Conservation (phyloP, 2,329 filamentous ascomycete genomes). For the Kalmusia sp. region DNA sequence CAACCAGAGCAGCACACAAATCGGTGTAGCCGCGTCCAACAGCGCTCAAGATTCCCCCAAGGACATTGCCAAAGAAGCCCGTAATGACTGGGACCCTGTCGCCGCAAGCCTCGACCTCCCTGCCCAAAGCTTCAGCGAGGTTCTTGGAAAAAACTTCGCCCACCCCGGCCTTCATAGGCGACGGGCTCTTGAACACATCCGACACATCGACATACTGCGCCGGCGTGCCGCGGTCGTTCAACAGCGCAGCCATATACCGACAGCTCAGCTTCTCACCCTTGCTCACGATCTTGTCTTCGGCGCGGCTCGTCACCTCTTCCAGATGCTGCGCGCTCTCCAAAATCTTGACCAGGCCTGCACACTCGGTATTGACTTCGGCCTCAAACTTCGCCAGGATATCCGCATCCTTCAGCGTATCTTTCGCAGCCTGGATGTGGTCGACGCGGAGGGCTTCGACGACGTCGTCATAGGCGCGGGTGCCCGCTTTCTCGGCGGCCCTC, state of each 20-base stretch:
- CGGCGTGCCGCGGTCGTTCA: slow-evolving; percentile 81
- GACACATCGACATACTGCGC: slow-evolving; percentile 91
- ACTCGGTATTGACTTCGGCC: slow-evolving; percentile 77
- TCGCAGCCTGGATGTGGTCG: slow-evolving; percentile 80
- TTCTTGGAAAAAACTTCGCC: slow-evolving; percentile 57
- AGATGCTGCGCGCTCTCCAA: slow-evolving; percentile 67
- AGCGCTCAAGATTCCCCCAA: slow-evolving; percentile 87
- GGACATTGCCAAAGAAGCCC: slow-evolving; percentile 93
- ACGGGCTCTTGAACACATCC: slow-evolving; percentile 74
- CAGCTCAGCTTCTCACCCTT: slow-evolving; percentile 97
- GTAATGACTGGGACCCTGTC: slow-evolving; percentile 65
- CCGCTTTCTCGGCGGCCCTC: slow-evolving; percentile 52
- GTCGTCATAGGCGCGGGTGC: slow-evolving; percentile 66
- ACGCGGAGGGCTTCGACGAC: slow-evolving; percentile 81
- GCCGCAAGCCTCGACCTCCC: slow-evolving; percentile 51
- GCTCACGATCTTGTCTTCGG: slow-evolving; percentile 79
- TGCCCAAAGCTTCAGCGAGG: slow-evolving; percentile 50
- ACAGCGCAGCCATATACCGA: slow-evolving; percentile 82
- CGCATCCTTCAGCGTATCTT: slow-evolving; percentile 52
- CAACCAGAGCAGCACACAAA: slow-evolving; percentile 88
- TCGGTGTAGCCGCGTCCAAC: slow-evolving; percentile 97
- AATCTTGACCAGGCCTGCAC: slow-evolving; percentile 79
- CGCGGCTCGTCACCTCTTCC: slow-evolving; percentile 59
- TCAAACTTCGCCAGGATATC: slow-evolving; percentile 62
- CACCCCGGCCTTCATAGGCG: slow-evolving; percentile 44